These are phyloP conservation scores for Penicillium sp. DNA, from an alignment of 2,329 filamentous ascomycete species.

Conservation along the genomic window DNA sequence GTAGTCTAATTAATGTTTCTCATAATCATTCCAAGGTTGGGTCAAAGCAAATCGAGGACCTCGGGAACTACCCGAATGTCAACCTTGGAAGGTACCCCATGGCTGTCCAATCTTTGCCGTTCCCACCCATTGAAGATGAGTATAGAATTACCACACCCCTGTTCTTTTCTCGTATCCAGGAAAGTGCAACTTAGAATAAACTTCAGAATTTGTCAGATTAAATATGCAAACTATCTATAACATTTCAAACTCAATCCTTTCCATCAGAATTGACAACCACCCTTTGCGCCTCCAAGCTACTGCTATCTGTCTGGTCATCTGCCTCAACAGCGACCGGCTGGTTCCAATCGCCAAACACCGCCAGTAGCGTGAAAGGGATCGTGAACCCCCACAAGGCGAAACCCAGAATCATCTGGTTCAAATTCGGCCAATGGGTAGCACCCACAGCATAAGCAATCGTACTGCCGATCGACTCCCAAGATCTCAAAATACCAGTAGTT, in stretches of 20 bases:
- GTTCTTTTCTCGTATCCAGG: neutral
- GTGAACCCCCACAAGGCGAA: constrained; percentile 33
- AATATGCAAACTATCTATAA: too few species aligned
- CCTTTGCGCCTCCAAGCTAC: constrained; percentile 12
- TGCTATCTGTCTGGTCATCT: constrained; percentile 6
- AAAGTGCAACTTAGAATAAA: neutral
- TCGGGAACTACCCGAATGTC: too few species aligned
- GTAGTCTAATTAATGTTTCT: neutral
- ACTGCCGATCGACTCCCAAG: constrained; percentile 36
- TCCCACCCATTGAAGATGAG: too few species aligned
- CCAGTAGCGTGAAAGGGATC: constrained; percentile 21
- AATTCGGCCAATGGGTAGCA: constrained; percentile 30
- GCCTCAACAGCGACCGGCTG: neutral
- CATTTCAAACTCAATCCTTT: neutral
- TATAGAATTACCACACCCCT: too few species aligned
- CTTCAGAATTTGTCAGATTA: too few species aligned
- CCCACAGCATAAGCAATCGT: constrained; percentile 35
- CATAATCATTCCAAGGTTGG: too few species aligned
- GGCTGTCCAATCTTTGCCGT: too few species aligned
- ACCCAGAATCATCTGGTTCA: constrained; percentile 35
- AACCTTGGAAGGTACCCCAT: too few species aligned
- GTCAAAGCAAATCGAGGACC: too few species aligned
- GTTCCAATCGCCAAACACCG: constrained; percentile 21
- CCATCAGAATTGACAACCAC: constrained; percentile 5
- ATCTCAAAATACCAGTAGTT: constrained; percentile 34